These are phyloP conservation scores for Tolypocladium nubicola DNA, from an alignment of 2,329 filamentous ascomycete species.

Conservation along the genomic window DNA sequence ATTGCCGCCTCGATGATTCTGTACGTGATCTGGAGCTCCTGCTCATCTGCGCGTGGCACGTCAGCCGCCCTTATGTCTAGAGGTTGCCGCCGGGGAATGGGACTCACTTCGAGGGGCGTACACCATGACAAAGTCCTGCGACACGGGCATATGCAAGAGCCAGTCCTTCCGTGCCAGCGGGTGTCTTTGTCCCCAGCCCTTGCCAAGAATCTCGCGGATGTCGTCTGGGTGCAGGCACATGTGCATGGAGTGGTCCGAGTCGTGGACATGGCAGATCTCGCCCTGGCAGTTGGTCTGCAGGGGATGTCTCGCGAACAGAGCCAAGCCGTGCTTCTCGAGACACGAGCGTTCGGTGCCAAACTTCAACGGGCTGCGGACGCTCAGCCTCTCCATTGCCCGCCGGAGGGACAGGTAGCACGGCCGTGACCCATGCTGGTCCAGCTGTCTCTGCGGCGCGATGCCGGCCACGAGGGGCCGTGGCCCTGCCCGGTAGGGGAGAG, in stretches of 20 bases:
- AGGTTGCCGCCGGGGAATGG: background rate
- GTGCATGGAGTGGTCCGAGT: constrained; percentile 67
- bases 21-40: constrained; percentile 57
- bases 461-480: constrained; percentile 58
- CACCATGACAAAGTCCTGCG: constrained; percentile 67
- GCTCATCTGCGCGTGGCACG: constrained; percentile 32
- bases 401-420: constrained; percentile 46
- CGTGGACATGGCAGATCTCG: constrained; percentile 76
- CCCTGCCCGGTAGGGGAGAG: constrained; percentile 51
- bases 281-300: constrained; percentile 63
- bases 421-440: constrained; percentile 51
- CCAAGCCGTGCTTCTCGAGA: constrained; percentile 73
- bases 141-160: constrained; percentile 54
- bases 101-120: constrained; percentile 59
- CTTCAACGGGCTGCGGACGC: constrained; percentile 28
- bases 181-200: constrained; percentile 69
- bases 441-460: constrained; percentile 73
- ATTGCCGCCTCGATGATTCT: constrained; percentile 63
- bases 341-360: constrained; percentile 59
- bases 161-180: constrained; percentile 57
- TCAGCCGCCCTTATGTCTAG: background rate
- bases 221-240: constrained; percentile 72
- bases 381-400: constrained; percentile 40
- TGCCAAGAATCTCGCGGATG: constrained; percentile 58
- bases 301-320: constrained; percentile 58